Conservation (phyloP, 176 grass and related monocot species). For the Musa itinerans region DNA sequence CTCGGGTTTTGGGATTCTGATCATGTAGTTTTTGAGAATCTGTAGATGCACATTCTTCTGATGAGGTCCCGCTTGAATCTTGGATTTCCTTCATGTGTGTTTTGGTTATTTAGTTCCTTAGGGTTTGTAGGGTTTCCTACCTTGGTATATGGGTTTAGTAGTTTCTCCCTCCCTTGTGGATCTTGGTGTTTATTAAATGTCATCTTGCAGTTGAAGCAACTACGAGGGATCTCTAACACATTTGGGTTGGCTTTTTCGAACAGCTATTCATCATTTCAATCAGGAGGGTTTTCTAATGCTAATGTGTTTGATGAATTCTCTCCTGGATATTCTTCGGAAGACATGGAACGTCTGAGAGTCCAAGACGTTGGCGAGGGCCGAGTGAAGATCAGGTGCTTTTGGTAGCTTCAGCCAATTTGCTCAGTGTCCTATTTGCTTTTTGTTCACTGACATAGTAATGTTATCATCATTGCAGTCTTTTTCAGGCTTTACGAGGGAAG, state of each 20-base stretch:
- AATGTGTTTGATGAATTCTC: conserved; percentile 18
- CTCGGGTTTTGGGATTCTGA: too few relatives aligned
- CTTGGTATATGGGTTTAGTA: too few relatives aligned
- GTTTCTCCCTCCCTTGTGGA: too few relatives aligned
- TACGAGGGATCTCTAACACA: too few relatives aligned
- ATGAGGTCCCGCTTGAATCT: too few relatives aligned
- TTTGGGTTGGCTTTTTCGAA: conserved; percentile 14
- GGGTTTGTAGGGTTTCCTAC: too few relatives aligned
- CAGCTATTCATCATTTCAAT: conserved; percentile 81
- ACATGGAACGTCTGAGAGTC: conserved; percentile 48
- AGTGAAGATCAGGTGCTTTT: conserved; percentile 88
- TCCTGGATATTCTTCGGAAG: conserved; percentile 47
- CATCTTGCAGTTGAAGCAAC: too few relatives aligned
- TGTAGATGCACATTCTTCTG: too few relatives aligned
- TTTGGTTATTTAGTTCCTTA: too few relatives aligned
- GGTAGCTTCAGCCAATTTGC: conserved; percentile 8
- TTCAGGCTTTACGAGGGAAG: conserved; percentile 90
- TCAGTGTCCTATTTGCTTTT: conserved; percentile 1
- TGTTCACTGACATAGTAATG: conserved; percentile 29
- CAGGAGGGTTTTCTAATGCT: conserved; percentile 44
- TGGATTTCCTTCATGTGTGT: too few relatives aligned
- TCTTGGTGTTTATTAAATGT: too few relatives aligned
- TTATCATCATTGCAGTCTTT: conserved; percentile 39
- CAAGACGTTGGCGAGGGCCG: conserved; percentile 88
- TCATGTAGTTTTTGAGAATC: too few relatives aligned